These are phyloP conservation scores for Debaryomyces prosopidis DNA, from an alignment of 805 yeast genomes.

Conservation along the genomic window DNA sequence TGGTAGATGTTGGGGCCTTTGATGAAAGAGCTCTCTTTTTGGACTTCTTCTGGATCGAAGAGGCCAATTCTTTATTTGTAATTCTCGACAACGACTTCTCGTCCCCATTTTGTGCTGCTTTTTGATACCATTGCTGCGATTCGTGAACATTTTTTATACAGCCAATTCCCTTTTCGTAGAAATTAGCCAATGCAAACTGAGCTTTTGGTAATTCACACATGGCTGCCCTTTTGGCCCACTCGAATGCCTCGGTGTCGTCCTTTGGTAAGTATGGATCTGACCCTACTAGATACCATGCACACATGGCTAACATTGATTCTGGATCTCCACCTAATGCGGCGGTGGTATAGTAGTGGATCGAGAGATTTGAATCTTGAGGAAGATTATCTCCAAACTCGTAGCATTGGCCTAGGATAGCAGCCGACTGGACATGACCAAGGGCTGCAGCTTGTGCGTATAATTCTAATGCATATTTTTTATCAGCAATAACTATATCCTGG, in stretches of 20 bases:
- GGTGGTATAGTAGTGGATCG: constrained; percentile 89
- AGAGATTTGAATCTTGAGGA: constrained; percentile 76
- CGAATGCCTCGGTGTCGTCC: constrained; percentile 84
- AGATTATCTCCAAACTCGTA: constrained; percentile 81
- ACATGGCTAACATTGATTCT: constrained; percentile 85
- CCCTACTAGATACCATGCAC: constrained; percentile 97
- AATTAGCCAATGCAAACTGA: constrained; percentile 80
- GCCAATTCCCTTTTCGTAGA: constrained; percentile 86
- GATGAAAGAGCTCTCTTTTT: constrained; percentile 21
- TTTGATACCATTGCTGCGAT: constrained; percentile 73
- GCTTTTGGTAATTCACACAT: constrained; percentile 73
- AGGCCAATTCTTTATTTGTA: constrained; percentile 28
- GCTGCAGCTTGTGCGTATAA: constrained; percentile 87
- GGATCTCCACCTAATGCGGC: constrained; percentile 90
- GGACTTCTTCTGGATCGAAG: constrained; percentile 28
- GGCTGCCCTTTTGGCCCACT: constrained; percentile 93
- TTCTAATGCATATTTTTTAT: constrained; percentile 79
- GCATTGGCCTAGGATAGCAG: constrained; percentile 74
- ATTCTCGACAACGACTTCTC: constrained; percentile 37
- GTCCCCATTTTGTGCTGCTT: constrained; percentile 64
- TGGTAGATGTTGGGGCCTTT: not conserved
- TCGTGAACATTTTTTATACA: constrained; percentile 56
- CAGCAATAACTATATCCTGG: constrained; percentile 82
- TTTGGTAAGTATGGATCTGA: constrained; percentile 77
- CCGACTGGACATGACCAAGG: constrained; percentile 79